These are phyloP conservation scores for Penicillium sp. DNA, from an alignment of 2,329 filamentous ascomycete species.

Conservation along the genomic window DNA sequence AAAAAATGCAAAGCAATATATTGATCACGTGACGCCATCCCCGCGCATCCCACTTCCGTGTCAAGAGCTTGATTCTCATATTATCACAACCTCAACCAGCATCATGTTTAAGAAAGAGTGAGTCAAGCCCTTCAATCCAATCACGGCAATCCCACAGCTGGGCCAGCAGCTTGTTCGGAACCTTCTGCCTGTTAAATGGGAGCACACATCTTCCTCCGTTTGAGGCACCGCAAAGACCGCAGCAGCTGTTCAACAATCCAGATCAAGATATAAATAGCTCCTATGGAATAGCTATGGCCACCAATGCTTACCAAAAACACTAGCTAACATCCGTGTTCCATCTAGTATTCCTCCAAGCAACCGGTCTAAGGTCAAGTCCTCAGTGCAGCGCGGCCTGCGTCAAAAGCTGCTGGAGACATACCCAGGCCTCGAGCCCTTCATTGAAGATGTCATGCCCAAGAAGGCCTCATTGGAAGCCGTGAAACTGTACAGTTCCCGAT, in stretches of 20 bases:
- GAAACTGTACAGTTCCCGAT: constrained; percentile 64
- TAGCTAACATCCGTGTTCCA: constrained; percentile 6
- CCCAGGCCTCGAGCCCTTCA: constrained; percentile 79
- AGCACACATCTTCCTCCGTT: background rate
- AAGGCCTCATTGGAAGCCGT: constrained; percentile 87
- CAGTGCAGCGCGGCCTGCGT: constrained; percentile 83
- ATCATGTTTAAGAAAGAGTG: constrained; percentile 94
- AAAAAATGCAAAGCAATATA: background rate
- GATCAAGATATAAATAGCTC: background rate
- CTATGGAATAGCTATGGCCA: constrained; percentile 3
- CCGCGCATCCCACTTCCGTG: constrained; percentile 30
- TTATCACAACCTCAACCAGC: constrained; percentile 16
- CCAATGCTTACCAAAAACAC: background rate
- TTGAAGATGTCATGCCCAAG: constrained; percentile 93
- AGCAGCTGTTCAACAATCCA: background rate
- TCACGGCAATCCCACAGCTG: fast-evolving
- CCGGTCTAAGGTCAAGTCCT: constrained; percentile 97
- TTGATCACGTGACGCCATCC: constrained; percentile 14
- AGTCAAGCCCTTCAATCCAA: constrained; percentile 31
- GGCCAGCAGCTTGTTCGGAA: background rate
- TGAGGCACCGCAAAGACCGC: background rate
- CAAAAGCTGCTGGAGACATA: constrained; percentile 79
- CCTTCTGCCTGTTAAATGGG: background rate
- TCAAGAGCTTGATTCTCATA: constrained; percentile 12
- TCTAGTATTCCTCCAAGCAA: constrained; percentile 70